Evolutionary conservation across 2,329 filamentous ascomycete species (phyloP), one percentile per base, ranked within the genome.

Genomic region (Diaporthe batatas): DNA sequence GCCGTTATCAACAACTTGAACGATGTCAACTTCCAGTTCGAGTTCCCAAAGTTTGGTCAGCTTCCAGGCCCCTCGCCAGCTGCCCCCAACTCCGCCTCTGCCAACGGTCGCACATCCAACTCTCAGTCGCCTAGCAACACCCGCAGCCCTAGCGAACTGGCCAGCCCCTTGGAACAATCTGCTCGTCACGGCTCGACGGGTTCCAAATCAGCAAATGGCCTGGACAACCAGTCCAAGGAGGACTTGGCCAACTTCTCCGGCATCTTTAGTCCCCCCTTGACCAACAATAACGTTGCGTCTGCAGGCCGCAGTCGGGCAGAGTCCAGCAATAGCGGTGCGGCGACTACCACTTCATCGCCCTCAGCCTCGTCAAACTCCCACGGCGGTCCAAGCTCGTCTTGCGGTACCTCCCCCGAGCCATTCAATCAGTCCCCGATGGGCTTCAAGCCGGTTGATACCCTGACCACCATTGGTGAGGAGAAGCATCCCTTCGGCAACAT

Each of bases 11-110:
- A 85, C 81, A 92, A 91, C 76, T 85, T 92, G 70, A 91, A 87
- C 78, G 92, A 93, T 75, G 92, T 93, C 80, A 95, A 93, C 80
- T 98, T 98, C 80, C 92, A 96, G 77, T 98, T 99, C 77, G 96
- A 98, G 77, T 98, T 98, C 76, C 96, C 96, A 76, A 95, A 93
- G 80, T 98, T 99, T 79, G 96, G 96, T 59, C 89, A 91, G 73
- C 88, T 97, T 34, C 88, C 89, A 0, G 86, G 88, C 6, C 84
- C 74, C 29, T 42, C 58, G 3, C 67, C 86, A 10, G 77, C 80
- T 1, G 59, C 75, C 39, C 73, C 76, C 67, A 79, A 75, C 73
- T 80, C 79, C 6, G n/a, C 29, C 29, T 42, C 71, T 3, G 21
- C 54, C 11, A 68, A 59, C 11, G 64, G 49, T 23, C 77, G 64